Evolutionary conservation across 768 basidiomycete genomes (phyloP).

Genomic region (Sporobolomyces roseus): DNA sequence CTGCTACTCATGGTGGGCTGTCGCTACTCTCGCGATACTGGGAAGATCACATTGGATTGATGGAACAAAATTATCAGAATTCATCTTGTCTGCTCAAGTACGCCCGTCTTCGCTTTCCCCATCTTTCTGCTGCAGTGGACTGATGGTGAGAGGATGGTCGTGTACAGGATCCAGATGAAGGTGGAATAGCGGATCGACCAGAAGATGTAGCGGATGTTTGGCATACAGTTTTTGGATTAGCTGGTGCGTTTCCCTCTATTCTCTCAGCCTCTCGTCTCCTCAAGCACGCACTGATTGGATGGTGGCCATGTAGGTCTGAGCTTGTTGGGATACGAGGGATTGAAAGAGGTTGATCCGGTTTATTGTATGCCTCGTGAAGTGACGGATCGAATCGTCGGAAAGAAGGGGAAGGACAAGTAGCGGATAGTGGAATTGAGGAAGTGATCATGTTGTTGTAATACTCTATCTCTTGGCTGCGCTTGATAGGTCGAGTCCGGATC

Average conservation of each 20-base stretch:
- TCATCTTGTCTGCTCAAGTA: constrained; percentile 86
- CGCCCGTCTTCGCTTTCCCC: constrained; percentile 29
- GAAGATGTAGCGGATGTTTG: constrained; percentile 97
- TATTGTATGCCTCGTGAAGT: constrained; percentile 88
- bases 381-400: constrained; percentile 23
- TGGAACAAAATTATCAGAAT: constrained; percentile 65
- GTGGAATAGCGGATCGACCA: constrained; percentile 80
- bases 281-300: not conserved
- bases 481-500: too few species aligned
- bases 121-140: too few species aligned
- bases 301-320: constrained; percentile 62
- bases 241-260: constrained; percentile 54
- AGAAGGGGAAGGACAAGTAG: too few species aligned
- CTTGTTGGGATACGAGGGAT: constrained; percentile 75
- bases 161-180: constrained; percentile 53
- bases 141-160: constrained; percentile 6
- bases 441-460: too few species aligned
- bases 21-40: constrained; percentile 81
- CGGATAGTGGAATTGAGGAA: too few species aligned
- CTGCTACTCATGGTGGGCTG: constrained; percentile 96
- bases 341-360: constrained; percentile 84
- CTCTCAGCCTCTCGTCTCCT: not conserved
- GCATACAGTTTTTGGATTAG: constrained; percentile 87
- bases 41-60: constrained; percentile 84
- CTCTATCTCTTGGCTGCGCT: too few species aligned